phyloP scores from a whole-genome alignment of 208 protist genomes.

The Wallacemonas sp. region DNA sequence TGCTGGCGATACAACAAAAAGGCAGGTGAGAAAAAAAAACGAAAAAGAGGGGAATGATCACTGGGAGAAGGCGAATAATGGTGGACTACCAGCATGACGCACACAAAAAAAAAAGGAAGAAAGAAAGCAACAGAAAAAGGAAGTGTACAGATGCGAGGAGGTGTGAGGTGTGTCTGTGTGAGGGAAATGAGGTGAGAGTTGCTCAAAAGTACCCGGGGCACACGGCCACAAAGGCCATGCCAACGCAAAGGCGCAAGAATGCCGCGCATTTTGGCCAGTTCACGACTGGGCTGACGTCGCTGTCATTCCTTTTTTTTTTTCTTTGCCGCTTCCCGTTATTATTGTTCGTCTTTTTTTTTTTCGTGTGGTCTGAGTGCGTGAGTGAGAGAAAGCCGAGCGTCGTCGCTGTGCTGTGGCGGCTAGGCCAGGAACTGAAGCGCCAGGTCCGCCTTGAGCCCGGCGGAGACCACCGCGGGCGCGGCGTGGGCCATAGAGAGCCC shows the following conservation, averaged over 20 bases:
- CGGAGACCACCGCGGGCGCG: slow-evolving; percentile 40
- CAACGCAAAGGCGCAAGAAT: too few relatives aligned
- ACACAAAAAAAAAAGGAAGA: slow-evolving; percentile 13
- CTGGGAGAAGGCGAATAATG: not conserved
- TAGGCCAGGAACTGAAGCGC: slow-evolving; percentile 35
- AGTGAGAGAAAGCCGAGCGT: not conserved
- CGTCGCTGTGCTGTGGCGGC: not conserved
- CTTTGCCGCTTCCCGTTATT: slow-evolving; percentile 1
- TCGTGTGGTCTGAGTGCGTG: not conserved
- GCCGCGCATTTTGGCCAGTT: not conserved
- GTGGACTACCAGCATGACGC: too few relatives aligned
- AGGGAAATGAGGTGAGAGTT: too few relatives aligned
- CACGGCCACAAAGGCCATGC: too few relatives aligned
- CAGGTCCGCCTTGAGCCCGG: slow-evolving; percentile 29
- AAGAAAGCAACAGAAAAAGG: not conserved
- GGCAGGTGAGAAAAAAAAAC: slow-evolving; percentile 10
- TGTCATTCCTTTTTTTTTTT: not conserved
- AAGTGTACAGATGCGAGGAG: not conserved
- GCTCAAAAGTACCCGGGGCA: too few relatives aligned
- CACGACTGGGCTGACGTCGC: not conserved
- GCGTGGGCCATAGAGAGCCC: slow-evolving; percentile 30
- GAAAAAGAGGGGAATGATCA: not conserved
- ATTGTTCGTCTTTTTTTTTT: slow-evolving; percentile 15
- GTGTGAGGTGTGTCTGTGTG: too few relatives aligned
- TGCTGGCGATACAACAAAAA: not conserved